Evolutionary conservation across 192 early-diverging fungal genomes (phyloP).

Genomic region (Umbelopsis sp.): DNA sequence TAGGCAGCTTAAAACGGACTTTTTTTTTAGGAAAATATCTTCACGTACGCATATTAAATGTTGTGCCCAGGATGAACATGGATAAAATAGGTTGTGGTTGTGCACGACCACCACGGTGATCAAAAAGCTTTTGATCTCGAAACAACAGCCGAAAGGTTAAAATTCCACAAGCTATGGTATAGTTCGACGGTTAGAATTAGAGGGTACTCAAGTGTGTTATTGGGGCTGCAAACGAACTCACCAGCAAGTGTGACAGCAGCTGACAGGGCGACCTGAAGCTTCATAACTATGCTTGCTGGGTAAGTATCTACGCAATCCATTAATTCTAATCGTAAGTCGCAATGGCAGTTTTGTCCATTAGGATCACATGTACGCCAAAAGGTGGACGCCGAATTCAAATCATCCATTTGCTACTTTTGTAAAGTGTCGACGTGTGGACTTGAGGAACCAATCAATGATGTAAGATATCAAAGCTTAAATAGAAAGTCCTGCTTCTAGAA

Average conservation of each 20-base stretch:
- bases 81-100: conserved; percentile 33
- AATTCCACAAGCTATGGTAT: background rate
- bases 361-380: conserved; percentile 30
- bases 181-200: background rate
- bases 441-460: too few relatives aligned
- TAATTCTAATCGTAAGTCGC: conserved; percentile 33
- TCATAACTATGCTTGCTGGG: conserved; percentile 24
- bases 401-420: background rate
- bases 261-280: conserved; percentile 29
- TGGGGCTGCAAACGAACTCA: background rate
- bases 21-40: background rate
- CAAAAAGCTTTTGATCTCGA: conserved; percentile 16
- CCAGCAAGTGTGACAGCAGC: conserved; percentile 15
- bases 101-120: conserved; percentile 3
- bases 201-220: background rate
- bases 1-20: background rate
- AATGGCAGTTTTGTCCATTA: conserved; percentile 24
- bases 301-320: conserved; percentile 23
- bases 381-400: background rate
- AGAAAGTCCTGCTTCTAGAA: background rate
- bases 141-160: conserved; percentile 5
- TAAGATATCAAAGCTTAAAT: background rate
- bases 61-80: conserved; percentile 29
- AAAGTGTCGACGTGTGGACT: too few relatives aligned
- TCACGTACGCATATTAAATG: conserved; percentile 33